phyloP scores from a whole-genome alignment of 257 asterid genomes.

The Sherardia arvensis region DNA sequence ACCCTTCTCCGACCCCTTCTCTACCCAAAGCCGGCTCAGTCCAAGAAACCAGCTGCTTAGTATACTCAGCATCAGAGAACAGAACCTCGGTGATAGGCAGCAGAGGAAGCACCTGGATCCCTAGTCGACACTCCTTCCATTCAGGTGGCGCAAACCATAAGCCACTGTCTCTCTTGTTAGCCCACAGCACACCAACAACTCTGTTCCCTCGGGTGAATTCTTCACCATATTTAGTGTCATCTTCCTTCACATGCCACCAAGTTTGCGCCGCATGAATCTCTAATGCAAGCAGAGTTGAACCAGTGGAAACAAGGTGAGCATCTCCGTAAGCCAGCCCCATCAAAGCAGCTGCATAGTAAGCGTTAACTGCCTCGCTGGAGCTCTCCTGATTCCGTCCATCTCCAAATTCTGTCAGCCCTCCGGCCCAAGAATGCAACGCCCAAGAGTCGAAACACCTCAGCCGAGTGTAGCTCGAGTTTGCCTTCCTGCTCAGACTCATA shows the following conservation, averaged over 20 bases:
- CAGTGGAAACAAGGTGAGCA: slow-evolving; percentile 61
- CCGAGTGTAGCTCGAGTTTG: slow-evolving; percentile 48
- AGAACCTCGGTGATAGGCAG: slow-evolving; percentile 66
- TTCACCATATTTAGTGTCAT: slow-evolving; percentile 33
- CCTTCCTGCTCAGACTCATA: slow-evolving; percentile 55
- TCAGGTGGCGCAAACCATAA: slow-evolving; percentile 90
- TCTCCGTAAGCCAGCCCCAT: slow-evolving; percentile 93
- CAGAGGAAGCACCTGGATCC: slow-evolving; percentile 75
- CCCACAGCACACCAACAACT: slow-evolving; percentile 83
- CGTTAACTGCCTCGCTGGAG: slow-evolving; percentile 91
- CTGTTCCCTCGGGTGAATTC: slow-evolving; percentile 59
- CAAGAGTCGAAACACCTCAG: slow-evolving; percentile 78
- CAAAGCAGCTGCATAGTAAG: slow-evolving; percentile 85
- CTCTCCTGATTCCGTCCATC: slow-evolving; percentile 95
- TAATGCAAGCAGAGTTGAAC: slow-evolving; percentile 61
- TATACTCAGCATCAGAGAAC: slow-evolving; percentile 54
- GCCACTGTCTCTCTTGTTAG: slow-evolving; percentile 72
- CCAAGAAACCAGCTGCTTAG: slow-evolving; percentile 64
- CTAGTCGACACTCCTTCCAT: slow-evolving; percentile 74
- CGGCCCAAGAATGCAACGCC: slow-evolving; percentile 95
- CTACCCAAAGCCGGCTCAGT: slow-evolving; percentile 59
- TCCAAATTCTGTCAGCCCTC: slow-evolving; percentile 81
- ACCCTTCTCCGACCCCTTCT: slow-evolving; percentile 92
- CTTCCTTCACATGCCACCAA: slow-evolving; percentile 86
- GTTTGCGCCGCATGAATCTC: slow-evolving; percentile 77